phyloP scores from a whole-genome alignment of 2,329 filamentous ascomycete species.

The Calonectria pseudoturangicola region DNA sequence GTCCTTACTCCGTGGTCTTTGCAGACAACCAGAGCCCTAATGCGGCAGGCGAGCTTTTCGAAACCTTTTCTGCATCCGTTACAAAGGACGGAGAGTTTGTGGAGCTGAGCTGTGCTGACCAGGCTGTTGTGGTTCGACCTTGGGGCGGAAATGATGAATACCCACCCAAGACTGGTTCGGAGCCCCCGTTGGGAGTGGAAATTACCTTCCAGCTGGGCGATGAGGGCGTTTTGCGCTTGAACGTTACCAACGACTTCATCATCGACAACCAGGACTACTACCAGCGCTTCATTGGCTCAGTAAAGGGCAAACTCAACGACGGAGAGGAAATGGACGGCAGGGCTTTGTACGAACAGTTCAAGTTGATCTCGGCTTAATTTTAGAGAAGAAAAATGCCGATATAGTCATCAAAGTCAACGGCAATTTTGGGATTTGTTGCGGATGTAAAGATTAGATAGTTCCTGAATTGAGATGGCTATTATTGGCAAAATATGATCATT shows the following conservation, averaged over 20 bases:
- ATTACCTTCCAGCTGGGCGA: slow-evolving; percentile 7
- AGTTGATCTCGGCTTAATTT: not conserved
- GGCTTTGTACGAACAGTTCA: slow-evolving; percentile 16
- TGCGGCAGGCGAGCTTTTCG: not conserved
- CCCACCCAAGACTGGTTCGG: not conserved
- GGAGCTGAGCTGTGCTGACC: slow-evolving; percentile 4
- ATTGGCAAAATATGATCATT: too few species aligned
- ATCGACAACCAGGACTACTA: not conserved
- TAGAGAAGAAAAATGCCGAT: not conserved
- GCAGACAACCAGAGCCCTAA: not conserved
- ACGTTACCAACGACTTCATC: slow-evolving; percentile 13
- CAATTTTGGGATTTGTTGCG: too few species aligned
- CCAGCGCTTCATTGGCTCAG: slow-evolving; percentile 20
- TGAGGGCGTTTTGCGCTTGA: slow-evolving; percentile 2
- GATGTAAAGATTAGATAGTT: too few species aligned
- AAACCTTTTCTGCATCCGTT: not conserved
- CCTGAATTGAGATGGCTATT: too few species aligned
- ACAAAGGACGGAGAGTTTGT: slow-evolving; percentile 13
- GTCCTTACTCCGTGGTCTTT: slow-evolving; percentile 25
- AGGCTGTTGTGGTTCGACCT: slow-evolving; percentile 13
- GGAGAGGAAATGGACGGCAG: not conserved
- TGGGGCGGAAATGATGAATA: slow-evolving; percentile 23
- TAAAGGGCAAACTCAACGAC: slow-evolving; percentile 1
- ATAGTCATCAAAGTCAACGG: not conserved
- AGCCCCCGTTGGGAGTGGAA: not conserved